Percentiles rank a stretch among this genome's conserved stretches.
These are phyloP conservation scores for Penstemon newberryi DNA, from an alignment of 257 asterid species.

Conservation along the genomic window DNA sequence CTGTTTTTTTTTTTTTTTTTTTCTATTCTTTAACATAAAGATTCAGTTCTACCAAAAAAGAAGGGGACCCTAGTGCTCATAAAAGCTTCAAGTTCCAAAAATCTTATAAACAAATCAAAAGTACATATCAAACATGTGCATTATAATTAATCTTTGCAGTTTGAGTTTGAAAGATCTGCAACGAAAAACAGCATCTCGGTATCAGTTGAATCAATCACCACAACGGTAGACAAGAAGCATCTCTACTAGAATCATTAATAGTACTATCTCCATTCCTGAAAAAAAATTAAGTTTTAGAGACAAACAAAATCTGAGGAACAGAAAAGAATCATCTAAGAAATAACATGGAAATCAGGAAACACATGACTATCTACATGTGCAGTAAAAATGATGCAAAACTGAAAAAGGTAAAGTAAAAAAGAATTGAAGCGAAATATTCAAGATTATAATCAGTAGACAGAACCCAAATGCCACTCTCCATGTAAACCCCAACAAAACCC, in stretches of 20 bases:
- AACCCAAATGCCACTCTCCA: constrained; percentile 52
- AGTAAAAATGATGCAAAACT: constrained; percentile 24
- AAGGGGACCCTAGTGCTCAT: constrained; percentile 25
- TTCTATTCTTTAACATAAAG: constrained; percentile 23
- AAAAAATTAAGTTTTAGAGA: constrained; percentile 22
- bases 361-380: constrained; percentile 27
- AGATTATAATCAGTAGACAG: constrained; percentile 17
- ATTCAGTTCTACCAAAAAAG: constrained; percentile 28
- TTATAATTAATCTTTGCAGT: constrained; percentile 24
- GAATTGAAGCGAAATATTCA: constrained; percentile 24
- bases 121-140: constrained; percentile 29
- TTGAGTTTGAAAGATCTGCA: constrained; percentile 38
- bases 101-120: constrained; percentile 32
- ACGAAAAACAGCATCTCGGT: constrained; percentile 56
- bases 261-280: constrained; percentile 3
- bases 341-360: constrained; percentile 23
- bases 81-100: constrained; percentile 40
- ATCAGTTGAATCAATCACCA: constrained; percentile 45
- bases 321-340: constrained; percentile 35
- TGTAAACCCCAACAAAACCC: constrained; percentile 41
- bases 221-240: constrained; percentile 52
- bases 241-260: constrained; percentile 31
- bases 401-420: constrained; percentile 4
- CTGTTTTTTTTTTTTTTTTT: constrained; percentile 22
- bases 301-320: constrained; percentile 37